These are phyloP conservation scores for Xylaria curta DNA, from an alignment of 495 filamentous ascomycete species.

Conservation along the genomic window DNA sequence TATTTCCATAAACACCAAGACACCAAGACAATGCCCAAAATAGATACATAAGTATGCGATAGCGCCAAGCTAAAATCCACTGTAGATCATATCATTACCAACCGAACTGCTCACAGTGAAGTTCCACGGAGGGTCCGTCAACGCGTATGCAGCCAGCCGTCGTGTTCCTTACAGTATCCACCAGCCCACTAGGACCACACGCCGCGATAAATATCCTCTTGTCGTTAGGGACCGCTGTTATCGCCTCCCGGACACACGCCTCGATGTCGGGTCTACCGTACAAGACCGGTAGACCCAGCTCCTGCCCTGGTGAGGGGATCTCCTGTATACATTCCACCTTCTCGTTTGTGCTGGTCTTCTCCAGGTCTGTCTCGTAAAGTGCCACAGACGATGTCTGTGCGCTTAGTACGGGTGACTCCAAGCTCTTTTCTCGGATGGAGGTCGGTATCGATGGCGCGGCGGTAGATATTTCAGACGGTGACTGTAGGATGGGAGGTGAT, in stretches of 20 bases:
- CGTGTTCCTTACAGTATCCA: constrained; percentile 55
- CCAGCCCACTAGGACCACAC: constrained; percentile 58
- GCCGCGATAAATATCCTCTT: constrained; percentile 57
- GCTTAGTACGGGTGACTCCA: constrained; percentile 28
- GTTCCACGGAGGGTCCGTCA: constrained; percentile 57
- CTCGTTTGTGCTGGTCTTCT: constrained; percentile 24
- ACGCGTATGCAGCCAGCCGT: constrained; percentile 55
- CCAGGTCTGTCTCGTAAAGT: constrained; percentile 31
- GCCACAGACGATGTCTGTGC: constrained; percentile 30
- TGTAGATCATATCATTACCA: constrained; percentile 44
- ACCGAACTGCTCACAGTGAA: constrained; percentile 63
- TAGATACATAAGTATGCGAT: neutral
- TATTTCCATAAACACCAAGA: neutral
- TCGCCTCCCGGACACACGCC: constrained; percentile 47
- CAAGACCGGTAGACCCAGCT: constrained; percentile 35
- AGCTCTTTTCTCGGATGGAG: neutral
- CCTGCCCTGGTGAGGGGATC: constrained; percentile 23
- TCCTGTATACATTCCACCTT: constrained; percentile 12
- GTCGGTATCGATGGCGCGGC: neutral
- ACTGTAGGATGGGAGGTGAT: constrained; percentile 12
- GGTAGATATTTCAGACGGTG: constrained; percentile 25
- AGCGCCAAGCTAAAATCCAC: constrained; percentile 4
- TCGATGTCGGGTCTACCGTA: constrained; percentile 51
- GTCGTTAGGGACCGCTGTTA: constrained; percentile 45
- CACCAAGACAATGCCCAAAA: neutral